These are phyloP conservation scores for Begonia masoniana DNA, from an alignment of 306 rosid genomes.

Conservation along the genomic window DNA sequence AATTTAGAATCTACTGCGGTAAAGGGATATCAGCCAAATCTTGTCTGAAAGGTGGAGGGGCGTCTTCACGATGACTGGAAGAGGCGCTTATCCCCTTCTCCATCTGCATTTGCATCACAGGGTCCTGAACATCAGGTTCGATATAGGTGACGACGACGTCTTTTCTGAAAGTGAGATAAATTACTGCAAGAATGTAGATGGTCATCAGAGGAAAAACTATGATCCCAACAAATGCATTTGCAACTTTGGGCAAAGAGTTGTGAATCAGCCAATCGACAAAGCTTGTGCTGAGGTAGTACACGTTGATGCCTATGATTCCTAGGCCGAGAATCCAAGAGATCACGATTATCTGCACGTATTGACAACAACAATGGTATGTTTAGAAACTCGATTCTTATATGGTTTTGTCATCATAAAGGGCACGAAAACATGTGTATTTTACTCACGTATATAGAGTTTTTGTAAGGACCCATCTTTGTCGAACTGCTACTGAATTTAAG, in stretches of 20 bases:
- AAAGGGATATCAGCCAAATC: conserved; percentile 45
- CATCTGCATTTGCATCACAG: conserved; percentile 29
- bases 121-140: conserved; percentile 26
- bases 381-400: background rate
- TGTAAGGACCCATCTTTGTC: conserved; percentile 89
- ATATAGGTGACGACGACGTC: conserved; percentile 40
- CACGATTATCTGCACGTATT: conserved; percentile 37
- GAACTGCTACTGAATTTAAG: conserved; percentile 74
- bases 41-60: conserved; percentile 35
- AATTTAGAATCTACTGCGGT: conserved; percentile 18
- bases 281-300: conserved; percentile 59
- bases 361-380: background rate
- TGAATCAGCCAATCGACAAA: conserved; percentile 72
- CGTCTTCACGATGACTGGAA: conserved; percentile 9
- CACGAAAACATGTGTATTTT: background rate
- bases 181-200: conserved; percentile 30
- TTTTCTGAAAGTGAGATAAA: conserved; percentile 56
- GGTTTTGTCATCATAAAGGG: background rate
- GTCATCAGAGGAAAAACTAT: conserved; percentile 73
- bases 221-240: conserved; percentile 52
- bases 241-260: conserved; percentile 44
- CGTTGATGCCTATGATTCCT: conserved; percentile 59
- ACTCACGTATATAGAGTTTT: conserved; percentile 48
- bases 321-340: conserved; percentile 61
- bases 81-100: conserved; percentile 31